A percentile compares a stretch with the other conserved stretches of the same genome.
Evolutionary conservation across 495 filamentous ascomycete species (phyloP).

Genomic region (Annulohypoxylon moriforme): DNA sequence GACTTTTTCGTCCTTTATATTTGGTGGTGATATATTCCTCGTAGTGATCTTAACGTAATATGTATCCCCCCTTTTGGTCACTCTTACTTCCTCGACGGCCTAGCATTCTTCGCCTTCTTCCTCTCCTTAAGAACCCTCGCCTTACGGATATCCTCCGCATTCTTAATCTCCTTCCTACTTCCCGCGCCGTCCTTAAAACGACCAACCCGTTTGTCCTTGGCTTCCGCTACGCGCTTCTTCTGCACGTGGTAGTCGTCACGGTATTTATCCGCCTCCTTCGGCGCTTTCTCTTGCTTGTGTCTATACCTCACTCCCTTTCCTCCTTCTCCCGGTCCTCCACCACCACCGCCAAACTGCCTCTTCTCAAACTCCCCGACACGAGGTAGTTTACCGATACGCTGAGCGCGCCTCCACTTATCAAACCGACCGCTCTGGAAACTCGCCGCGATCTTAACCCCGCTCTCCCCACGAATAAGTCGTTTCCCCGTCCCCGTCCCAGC

Average conservation of each 20-base stretch:
- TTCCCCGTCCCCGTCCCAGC: conserved; percentile 74
- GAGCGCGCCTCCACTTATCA: conserved; percentile 86
- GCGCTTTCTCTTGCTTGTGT: conserved; percentile 85
- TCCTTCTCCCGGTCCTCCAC: conserved; percentile 48
- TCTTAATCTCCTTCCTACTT: conserved; percentile 80
- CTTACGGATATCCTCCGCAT: conserved; percentile 85
- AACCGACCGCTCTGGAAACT: conserved; percentile 93
- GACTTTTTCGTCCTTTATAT: neutral
- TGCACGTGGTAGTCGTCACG: conserved; percentile 87
- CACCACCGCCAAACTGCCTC: conserved; percentile 59
- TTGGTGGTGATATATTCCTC: conserved; percentile 7
- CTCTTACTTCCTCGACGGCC: conserved; percentile 74
- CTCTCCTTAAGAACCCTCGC: conserved; percentile 78
- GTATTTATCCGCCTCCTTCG: conserved; percentile 91
- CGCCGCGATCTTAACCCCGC: conserved; percentile 94
- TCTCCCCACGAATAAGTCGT: conserved; percentile 89
- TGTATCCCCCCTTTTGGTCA: neutral
- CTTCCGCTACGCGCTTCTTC: conserved; percentile 90
- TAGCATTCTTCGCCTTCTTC: conserved; percentile 86
- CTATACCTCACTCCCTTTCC: conserved; percentile 67
- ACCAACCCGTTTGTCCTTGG: conserved; percentile 83
- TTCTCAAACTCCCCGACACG: conserved; percentile 83
- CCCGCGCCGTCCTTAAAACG: conserved; percentile 74
- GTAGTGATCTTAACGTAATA: conserved; percentile 24
- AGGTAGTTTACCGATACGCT: conserved; percentile 81